Conservation (phyloP, 768 basidiomycete species). For the Leccinum pellstonianum region DNA sequence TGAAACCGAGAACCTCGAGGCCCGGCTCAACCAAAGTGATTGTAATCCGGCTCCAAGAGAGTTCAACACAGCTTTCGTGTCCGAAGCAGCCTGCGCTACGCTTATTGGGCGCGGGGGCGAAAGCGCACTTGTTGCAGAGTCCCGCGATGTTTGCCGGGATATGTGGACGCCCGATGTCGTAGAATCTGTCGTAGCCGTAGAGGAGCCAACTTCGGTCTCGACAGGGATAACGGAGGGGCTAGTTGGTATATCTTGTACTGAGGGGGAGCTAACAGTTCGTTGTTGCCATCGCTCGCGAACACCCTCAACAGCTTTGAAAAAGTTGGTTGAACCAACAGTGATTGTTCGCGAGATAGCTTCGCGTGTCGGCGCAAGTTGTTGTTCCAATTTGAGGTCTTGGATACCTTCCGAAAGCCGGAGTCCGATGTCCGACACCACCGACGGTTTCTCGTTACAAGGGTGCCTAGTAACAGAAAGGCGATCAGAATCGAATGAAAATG, state of each 20-base stretch:
- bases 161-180: conserved; percentile 14
- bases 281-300: conserved; percentile 73
- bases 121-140: conserved; percentile 9
- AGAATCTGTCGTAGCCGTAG: conserved; percentile 11
- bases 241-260: conserved; percentile 23
- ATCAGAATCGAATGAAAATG: not conserved
- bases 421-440: conserved; percentile 87
- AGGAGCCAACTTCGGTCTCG: conserved; percentile 29
- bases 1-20: no score
- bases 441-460: conserved; percentile 89
- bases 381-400: conserved; percentile 89
- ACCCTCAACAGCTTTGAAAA: conserved; percentile 90
- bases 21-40: no score
- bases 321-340: conserved; percentile 68
- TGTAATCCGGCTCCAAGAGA: no score
- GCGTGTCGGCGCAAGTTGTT: conserved; percentile 89
- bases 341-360: conserved; percentile 84
- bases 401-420: conserved; percentile 90
- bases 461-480: conserved; percentile 51
- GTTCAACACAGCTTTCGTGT: no score
- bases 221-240: conserved; percentile 24
- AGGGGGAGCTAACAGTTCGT: conserved; percentile 32
- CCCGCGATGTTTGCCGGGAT: conserved; percentile 13
- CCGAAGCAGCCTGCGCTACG: no score
- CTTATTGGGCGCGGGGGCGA: not conserved